Evolutionary conservation across 2,329 filamentous ascomycete genomes (phyloP).

Genomic region (Neoascochyta sp.): DNA sequence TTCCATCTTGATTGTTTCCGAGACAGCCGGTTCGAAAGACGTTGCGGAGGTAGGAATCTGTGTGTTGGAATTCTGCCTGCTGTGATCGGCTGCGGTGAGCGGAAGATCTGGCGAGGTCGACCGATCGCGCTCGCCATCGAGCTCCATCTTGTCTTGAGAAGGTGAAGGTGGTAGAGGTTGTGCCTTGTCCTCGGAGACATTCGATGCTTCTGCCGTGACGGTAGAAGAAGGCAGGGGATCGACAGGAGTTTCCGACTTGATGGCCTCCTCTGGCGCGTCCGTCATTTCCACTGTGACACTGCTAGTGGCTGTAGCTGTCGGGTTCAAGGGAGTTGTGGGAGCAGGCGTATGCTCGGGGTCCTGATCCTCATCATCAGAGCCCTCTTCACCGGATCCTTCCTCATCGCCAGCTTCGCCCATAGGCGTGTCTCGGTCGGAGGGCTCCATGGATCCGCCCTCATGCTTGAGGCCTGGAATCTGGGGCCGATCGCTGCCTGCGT

Average conservation of each 20-base stretch:
- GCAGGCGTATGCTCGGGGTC: constrained; percentile 49
- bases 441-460: constrained; percentile 42
- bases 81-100: constrained; percentile 37
- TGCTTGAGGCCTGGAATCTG: constrained; percentile 28
- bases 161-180: constrained; percentile 1
- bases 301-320: constrained; percentile 11
- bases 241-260: constrained; percentile 4
- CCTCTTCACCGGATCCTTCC: constrained; percentile 46
- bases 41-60: constrained; percentile 21
- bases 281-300: constrained; percentile 12
- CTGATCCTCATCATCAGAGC: constrained; percentile 46
- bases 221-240: constrained; percentile 1
- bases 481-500: constrained; percentile 20
- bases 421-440: constrained; percentile 37
- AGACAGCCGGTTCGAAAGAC: constrained; percentile 1
- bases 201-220: constrained; percentile 1
- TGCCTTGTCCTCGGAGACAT: not conserved
- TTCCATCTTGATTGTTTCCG: too few species aligned
- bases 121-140: constrained; percentile 29
- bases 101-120: constrained; percentile 45
- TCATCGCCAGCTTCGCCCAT: constrained; percentile 46
- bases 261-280: constrained; percentile 4
- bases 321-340: constrained; percentile 34
- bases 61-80: constrained; percentile 36
- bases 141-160: too few species aligned